Conservation (phyloP, 495 filamentous ascomycete genomes). For the Neurospora discreta region DNA sequence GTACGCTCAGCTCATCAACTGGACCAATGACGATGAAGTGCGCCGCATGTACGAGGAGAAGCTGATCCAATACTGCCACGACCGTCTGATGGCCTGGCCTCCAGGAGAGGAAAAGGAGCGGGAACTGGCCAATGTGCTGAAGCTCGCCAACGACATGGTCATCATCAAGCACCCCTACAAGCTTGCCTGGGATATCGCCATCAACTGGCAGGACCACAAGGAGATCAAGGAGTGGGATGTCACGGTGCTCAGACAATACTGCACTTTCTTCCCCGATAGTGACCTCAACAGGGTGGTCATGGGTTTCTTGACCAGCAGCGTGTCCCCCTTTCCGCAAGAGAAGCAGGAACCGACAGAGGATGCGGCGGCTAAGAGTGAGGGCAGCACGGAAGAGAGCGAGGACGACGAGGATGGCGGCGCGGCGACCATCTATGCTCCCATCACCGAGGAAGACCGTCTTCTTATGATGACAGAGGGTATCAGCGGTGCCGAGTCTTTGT, state of each 20-base stretch:
- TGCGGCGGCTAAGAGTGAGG: not conserved
- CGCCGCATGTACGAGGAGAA: constrained; percentile 85
- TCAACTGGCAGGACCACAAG: constrained; percentile 81
- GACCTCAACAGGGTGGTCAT: constrained; percentile 71
- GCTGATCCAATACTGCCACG: constrained; percentile 67
- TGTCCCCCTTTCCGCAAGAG: constrained; percentile 66
- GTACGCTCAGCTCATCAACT: constrained; percentile 76
- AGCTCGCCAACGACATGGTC: constrained; percentile 79
- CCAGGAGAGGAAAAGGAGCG: constrained; percentile 46
- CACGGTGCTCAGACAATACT: constrained; percentile 64
- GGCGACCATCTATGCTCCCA: constrained; percentile 35
- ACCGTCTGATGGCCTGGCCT: constrained; percentile 58
- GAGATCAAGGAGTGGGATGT: constrained; percentile 61
- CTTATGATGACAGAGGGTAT: constrained; percentile 78
- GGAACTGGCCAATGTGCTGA: constrained; percentile 59
- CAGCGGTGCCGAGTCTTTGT: constrained; percentile 57
- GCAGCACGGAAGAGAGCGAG: constrained; percentile 23
- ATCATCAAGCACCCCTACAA: constrained; percentile 89
- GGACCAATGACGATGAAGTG: constrained; percentile 76
- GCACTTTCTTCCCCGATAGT: constrained; percentile 70
- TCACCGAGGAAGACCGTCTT: constrained; percentile 61
- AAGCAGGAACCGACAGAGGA: constrained; percentile 14
- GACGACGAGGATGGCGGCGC: constrained; percentile 42
- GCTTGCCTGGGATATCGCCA: constrained; percentile 77
- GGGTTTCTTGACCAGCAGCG: constrained; percentile 68